Conservation (phyloP, 2,329 filamentous ascomycete species). For the Thermochaetoides dissita region DNA sequence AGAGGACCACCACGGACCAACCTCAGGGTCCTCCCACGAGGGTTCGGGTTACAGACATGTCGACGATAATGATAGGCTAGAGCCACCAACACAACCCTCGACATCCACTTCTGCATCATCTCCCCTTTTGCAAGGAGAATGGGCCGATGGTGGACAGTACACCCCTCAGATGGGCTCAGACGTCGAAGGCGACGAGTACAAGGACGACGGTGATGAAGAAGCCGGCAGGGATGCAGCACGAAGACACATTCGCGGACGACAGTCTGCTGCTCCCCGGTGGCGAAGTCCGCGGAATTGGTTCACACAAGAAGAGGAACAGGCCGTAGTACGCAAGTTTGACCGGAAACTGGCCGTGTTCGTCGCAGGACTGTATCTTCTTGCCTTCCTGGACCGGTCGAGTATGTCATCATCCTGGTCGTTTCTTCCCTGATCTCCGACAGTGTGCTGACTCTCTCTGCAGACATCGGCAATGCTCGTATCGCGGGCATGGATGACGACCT, state of each 20-base stretch:
- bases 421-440: no score
- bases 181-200: slow-evolving; percentile 2
- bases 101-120: no score
- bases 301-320: slow-evolving; percentile 54
- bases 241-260: slow-evolving; percentile 1
- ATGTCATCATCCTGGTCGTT: slow-evolving; percentile 18
- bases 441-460: slow-evolving; percentile 12
- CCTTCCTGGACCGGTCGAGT: slow-evolving; percentile 80
- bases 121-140: no score
- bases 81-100: no score
- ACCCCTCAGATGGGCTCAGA: slow-evolving; percentile 5
- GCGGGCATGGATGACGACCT: slow-evolving; percentile 51
- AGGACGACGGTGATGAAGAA: slow-evolving; percentile 1
- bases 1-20: no score
- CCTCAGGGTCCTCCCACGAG: no score
- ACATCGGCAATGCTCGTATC: slow-evolving; percentile 49
- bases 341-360: slow-evolving; percentile 65
- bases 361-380: slow-evolving; percentile 68
- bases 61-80: no score
- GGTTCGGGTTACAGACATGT: no score
- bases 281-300: slow-evolving; percentile 23
- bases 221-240: neutral
- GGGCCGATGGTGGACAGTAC: no score
- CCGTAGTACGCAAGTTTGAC: slow-evolving; percentile 64
- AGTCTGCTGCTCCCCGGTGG: slow-evolving; percentile 6